Conservation (phyloP, 2,329 filamentous ascomycete genomes). For the Shiraia bambusicola region DNA sequence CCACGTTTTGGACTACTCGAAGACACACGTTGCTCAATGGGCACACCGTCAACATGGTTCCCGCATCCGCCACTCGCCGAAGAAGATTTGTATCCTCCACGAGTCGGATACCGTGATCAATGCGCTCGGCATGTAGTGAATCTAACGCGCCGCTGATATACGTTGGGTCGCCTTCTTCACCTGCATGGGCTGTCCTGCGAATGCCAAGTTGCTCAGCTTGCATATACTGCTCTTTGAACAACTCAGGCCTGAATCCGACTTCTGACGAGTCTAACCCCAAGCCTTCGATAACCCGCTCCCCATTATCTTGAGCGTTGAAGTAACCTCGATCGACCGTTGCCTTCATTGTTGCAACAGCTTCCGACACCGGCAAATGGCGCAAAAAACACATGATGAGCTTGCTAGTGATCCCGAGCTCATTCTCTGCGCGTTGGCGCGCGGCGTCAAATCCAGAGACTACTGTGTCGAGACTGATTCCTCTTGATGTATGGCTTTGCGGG, state of each 20-base stretch:
- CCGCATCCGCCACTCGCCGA: conserved; percentile 57
- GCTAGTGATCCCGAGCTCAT: conserved; percentile 64
- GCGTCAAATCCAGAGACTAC: conserved; percentile 64
- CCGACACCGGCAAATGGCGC: conserved; percentile 64
- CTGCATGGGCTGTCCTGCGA: conserved; percentile 70
- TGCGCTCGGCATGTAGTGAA: conserved; percentile 62
- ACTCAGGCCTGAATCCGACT: conserved; percentile 47
- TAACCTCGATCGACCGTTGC: conserved; percentile 46
- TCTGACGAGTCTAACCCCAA: conserved; percentile 69
- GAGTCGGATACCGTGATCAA: conserved; percentile 73
- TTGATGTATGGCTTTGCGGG: conserved; percentile 69
- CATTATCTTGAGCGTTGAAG: conserved; percentile 50
- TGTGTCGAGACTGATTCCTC: conserved; percentile 64
- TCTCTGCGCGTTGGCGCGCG: conserved; percentile 61
- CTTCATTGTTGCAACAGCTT: conserved; percentile 47
- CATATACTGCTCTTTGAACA: conserved; percentile 64
- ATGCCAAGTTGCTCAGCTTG: conserved; percentile 57
- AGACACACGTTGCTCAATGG: conserved; percentile 74
- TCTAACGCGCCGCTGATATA: conserved; percentile 68
- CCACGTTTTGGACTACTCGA: conserved; percentile 49
- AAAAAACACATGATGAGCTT: conserved; percentile 72
- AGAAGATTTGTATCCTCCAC: conserved; percentile 62
- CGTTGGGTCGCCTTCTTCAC: conserved; percentile 69
- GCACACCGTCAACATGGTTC: conserved; percentile 68
- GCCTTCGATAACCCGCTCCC: conserved; percentile 58